phyloP scores from a whole-genome alignment of 2,329 filamentous ascomycete genomes.

The Botrytis sinoallii region DNA sequence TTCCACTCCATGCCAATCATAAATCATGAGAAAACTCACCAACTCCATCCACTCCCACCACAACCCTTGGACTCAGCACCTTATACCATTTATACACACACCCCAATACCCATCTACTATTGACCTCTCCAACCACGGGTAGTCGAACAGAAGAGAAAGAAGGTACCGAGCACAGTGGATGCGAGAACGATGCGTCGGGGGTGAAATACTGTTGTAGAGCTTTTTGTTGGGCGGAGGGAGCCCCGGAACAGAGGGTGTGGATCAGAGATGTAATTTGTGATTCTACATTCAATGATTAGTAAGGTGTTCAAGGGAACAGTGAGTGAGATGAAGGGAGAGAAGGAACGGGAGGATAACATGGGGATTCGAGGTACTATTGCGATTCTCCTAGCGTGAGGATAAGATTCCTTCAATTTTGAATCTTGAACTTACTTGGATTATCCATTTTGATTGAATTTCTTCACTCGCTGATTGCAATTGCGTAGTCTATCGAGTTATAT shows the following conservation, averaged over 20 bases:
- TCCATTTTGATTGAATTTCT: conserved; percentile 38
- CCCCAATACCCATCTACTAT: conserved; percentile 65
- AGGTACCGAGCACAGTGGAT: conserved; percentile 73
- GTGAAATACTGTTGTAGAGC: conserved; percentile 73
- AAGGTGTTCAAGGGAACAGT: not conserved
- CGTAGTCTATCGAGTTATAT: not conserved
- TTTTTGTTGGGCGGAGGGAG: conserved; percentile 60
- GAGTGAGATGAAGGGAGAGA: not conserved
- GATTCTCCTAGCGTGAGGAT: not conserved
- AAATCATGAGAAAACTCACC: conserved; percentile 40
- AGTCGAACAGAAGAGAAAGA: conserved; percentile 45
- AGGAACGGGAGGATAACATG: too few species aligned
- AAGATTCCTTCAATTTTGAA: not conserved
- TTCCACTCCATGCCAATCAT: not conserved
- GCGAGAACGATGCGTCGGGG: conserved; percentile 67
- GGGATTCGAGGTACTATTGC: not conserved
- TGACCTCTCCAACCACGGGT: conserved; percentile 44
- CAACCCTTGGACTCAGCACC: conserved; percentile 72
- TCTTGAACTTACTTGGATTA: conserved; percentile 41
- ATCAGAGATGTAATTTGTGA: conserved; percentile 66
- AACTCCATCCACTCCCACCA: conserved; percentile 60
- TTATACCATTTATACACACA: conserved; percentile 82
- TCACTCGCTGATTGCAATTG: not conserved
- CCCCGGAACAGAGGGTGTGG: conserved; percentile 63
- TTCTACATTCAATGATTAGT: conserved; percentile 35